phyloP scores from a whole-genome alignment of 139 green algal species.

The Coelastrella sp. region DNA sequence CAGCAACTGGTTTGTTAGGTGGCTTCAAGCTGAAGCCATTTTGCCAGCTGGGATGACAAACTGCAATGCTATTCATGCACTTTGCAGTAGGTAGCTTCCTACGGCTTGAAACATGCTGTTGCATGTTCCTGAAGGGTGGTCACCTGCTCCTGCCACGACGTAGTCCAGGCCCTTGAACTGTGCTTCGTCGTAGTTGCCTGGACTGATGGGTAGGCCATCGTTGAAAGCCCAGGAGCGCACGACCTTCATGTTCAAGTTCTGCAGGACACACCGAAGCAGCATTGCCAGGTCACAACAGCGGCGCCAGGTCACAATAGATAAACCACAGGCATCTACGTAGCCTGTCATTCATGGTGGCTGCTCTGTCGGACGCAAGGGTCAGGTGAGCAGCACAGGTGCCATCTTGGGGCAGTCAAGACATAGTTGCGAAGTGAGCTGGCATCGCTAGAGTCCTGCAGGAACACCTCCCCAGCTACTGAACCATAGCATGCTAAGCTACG shows the following conservation, averaged over 20 bases:
- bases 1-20: no score
- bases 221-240: slow-evolving; percentile 66
- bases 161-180: slow-evolving; percentile 50
- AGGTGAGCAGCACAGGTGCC: no score
- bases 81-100: not conserved
- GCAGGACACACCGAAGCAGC: not conserved
- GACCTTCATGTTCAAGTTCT: slow-evolving; percentile 55
- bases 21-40: not conserved
- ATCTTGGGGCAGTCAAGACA: no score
- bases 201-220: slow-evolving; percentile 20
- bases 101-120: not conserved
- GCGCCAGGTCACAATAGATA: not conserved
- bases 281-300: not conserved
- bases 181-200: slow-evolving; percentile 48
- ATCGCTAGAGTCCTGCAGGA: no score
- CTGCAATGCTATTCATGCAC: not conserved
- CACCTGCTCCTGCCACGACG: slow-evolving; percentile 39
- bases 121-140: not conserved
- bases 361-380: no score
- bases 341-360: no score
- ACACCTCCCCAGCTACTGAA: no score
- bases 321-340: not conserved
- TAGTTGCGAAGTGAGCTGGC: not conserved
- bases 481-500: no score
- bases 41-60: not conserved